phyloP scores from a whole-genome alignment of 2,329 filamentous ascomycete species.

The Aspergillus sp. region DNA sequence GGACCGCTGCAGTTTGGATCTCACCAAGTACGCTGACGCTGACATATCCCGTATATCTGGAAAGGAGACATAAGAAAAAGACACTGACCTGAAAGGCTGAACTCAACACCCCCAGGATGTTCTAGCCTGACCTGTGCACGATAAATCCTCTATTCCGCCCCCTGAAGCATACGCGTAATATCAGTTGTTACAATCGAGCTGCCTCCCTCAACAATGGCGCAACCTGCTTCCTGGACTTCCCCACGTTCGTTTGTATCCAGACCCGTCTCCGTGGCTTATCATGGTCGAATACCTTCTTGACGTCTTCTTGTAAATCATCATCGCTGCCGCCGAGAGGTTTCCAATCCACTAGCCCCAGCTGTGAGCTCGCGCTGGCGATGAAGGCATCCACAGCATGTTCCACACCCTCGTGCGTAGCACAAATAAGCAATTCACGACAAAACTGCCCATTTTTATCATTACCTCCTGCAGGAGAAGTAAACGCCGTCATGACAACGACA shows the following conservation, averaged over 20 bases:
- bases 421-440: constrained; percentile 46
- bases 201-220: constrained; percentile 50
- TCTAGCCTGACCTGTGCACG: no score
- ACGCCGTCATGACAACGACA: constrained; percentile 55
- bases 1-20: constrained; percentile 92
- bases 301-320: constrained; percentile 8
- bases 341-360: constrained; percentile 36
- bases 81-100: no score
- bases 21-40: constrained; percentile 57
- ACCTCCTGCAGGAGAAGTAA: constrained; percentile 28
- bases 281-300: constrained; percentile 9
- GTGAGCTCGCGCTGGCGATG: constrained; percentile 33
- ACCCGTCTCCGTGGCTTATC: constrained; percentile 37
- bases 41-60: no score
- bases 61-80: no score
- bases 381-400: constrained; percentile 36
- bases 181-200: constrained; percentile 10
- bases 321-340: constrained; percentile 15
- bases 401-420: constrained; percentile 31
- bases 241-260: constrained; percentile 50
- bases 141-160: no score
- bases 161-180: no score
- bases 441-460: constrained; percentile 31
- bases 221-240: constrained; percentile 56
- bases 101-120: no score